Conservation (phyloP, 345 rosid genomes). For the Moringa oleifera region DNA sequence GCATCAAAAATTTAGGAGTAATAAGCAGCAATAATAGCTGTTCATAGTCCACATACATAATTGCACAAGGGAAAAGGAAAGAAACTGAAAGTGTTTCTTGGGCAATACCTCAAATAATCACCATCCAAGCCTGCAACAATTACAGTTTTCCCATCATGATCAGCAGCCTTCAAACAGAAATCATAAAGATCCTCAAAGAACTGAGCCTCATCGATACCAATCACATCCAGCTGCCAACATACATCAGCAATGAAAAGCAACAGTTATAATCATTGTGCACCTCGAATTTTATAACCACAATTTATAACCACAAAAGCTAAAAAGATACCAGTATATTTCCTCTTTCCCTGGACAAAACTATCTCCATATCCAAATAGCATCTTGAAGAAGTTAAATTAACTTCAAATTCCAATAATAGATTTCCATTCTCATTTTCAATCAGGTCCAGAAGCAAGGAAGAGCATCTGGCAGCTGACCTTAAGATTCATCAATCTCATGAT, state of each 20-base stretch:
- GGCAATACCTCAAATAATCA: slow-evolving; percentile 73
- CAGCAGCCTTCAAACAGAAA: slow-evolving; percentile 86
- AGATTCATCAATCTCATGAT: no score
- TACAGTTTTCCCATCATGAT: slow-evolving; percentile 66
- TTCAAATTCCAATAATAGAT: no score
- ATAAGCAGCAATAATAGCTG: no score
- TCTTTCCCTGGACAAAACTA: no score
- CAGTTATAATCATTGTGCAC: background rate
- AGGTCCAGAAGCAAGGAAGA: no score
- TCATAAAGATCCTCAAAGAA: slow-evolving; percentile 90
- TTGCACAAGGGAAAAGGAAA: background rate
- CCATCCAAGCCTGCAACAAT: slow-evolving; percentile 87
- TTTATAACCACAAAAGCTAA: no score
- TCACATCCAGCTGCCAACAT: slow-evolving; percentile 65
- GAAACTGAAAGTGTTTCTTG: background rate
- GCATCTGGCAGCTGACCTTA: no score
- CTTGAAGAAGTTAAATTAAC: no score
- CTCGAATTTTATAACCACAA: background rate
- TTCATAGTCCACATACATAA: background rate
- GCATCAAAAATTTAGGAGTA: no score
- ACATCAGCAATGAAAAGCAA: background rate
- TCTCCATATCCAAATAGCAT: no score
- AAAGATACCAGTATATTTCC: no score
- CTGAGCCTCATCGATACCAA: slow-evolving; percentile 94
- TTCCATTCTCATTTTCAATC: no score